Evolutionary conservation across 805 yeast genomes (phyloP), one percentile per base, ranked within the genome.

Genomic region (Starmera dryadoides): DNA sequence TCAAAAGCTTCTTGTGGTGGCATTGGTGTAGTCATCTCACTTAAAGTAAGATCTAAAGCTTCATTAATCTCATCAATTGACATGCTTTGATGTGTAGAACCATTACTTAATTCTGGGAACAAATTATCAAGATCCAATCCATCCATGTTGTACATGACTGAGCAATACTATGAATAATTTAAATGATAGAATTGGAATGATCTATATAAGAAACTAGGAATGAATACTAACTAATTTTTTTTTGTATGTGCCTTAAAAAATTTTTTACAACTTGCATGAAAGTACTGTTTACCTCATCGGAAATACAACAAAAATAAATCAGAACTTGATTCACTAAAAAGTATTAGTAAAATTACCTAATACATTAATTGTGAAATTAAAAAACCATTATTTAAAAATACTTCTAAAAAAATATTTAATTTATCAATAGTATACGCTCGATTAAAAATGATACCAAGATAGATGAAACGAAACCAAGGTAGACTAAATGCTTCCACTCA

Each of bases 401-500:
- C n/a, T n/a, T n/a, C n/a, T n/a, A n/a, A n/a, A n/a, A n/a, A n/a
- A n/a, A n/a, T n/a, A n/a, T n/a, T n/a, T n/a, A n/a, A n/a, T n/a
- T n/a, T n/a, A n/a, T n/a, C n/a, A n/a, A n/a, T n/a, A n/a, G n/a
- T n/a, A n/a, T n/a, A n/a, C n/a, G n/a, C n/a, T n/a, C n/a, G n/a
- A n/a, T n/a, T n/a, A n/a, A n/a, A n/a, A n/a, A n/a, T n/a, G n/a
- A n/a, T n/a, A n/a, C n/a, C n/a, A n/a, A n/a, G n/a, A n/a, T n/a
- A n/a, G n/a, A 18, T 10, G 22, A 22, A 33, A 23, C 4, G 6
- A 25, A 17, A 15, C 49, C 11, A 29, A n/a, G 12, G 12, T 9
- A 25, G 52, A 52, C 50, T 48, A 41, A 39, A 11, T 68, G 75
- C 75, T 73, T 64, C 73, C 68, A 71, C 72, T 75, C 77, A 73